Percentiles rank a stretch among this genome's conserved stretches.
Conservation (phyloP, 805 yeast genomes). For the Isabelozyma heimii region DNA sequence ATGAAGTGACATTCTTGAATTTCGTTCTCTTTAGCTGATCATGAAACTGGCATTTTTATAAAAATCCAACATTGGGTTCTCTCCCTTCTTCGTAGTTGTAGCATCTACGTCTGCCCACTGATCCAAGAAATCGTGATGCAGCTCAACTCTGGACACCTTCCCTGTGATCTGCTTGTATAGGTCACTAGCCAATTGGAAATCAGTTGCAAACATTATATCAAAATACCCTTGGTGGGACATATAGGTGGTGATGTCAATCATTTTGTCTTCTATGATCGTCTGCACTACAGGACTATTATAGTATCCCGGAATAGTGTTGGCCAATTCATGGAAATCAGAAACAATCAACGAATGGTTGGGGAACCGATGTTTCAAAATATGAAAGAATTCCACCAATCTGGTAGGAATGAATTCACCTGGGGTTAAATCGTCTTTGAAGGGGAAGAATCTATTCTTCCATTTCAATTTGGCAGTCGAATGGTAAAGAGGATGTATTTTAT, state of each 20-base stretch:
- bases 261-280: conserved; percentile 62
- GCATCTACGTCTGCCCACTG: conserved; percentile 69
- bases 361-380: conserved; percentile 58
- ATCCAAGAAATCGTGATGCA: conserved; percentile 63
- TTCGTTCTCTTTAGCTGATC: conserved; percentile 29
- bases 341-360: conserved; percentile 75
- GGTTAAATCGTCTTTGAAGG: conserved; percentile 64
- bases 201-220: conserved; percentile 85
- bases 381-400: conserved; percentile 61
- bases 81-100: conserved; percentile 73
- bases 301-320: conserved; percentile 50
- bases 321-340: conserved; percentile 60
- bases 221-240: conserved; percentile 85
- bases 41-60: conserved; percentile 73
- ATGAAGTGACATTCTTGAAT: too few species aligned
- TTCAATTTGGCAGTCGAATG: conserved; percentile 43
- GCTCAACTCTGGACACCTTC: conserved; percentile 48
- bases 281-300: conserved; percentile 78
- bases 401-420: conserved; percentile 85
- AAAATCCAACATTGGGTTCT: conserved; percentile 78
- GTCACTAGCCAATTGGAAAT: conserved; percentile 60
- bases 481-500: conserved; percentile 56
- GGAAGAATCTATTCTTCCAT: conserved; percentile 52
- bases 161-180: conserved; percentile 65
- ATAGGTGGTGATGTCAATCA: conserved; percentile 69